These are phyloP conservation scores for Pyrus pyrifolia DNA, from an alignment of 306 rosid genomes.

Conservation along the genomic window DNA sequence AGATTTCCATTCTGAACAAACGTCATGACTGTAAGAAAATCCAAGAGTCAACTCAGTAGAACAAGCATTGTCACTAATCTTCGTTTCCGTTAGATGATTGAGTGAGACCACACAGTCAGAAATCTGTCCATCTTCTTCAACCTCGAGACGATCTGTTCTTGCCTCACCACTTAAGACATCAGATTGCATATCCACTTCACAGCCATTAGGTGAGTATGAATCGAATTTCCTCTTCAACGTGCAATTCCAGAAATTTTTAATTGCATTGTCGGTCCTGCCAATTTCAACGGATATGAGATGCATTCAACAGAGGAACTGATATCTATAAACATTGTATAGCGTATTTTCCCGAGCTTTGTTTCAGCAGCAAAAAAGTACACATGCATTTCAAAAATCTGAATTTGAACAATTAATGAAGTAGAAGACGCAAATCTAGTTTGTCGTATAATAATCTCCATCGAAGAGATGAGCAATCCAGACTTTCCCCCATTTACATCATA, in stretches of 20 bases:
- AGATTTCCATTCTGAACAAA: neutral
- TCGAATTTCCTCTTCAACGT: slow-evolving; percentile 43
- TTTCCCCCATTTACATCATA: neutral
- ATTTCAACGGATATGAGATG: neutral
- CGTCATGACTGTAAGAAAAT: slow-evolving; percentile 8
- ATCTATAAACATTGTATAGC: neutral
- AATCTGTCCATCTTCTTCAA: slow-evolving; percentile 15
- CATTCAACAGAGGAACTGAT: slow-evolving; percentile 2
- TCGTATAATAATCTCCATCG: neutral
- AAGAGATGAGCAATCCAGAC: neutral
- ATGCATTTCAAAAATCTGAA: neutral
- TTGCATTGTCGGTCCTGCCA: slow-evolving; percentile 56
- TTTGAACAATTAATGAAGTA: neutral
- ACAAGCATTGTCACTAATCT: slow-evolving; percentile 11
- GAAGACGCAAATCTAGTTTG: too few relatives aligned
- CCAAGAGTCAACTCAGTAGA: slow-evolving; percentile 18
- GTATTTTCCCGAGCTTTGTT: neutral
- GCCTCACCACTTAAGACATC: neutral
- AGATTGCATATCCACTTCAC: slow-evolving; percentile 4
- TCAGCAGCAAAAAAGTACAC: neutral
- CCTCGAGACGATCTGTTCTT: neutral
- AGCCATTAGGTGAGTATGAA: slow-evolving; percentile 21
- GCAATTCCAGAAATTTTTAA: slow-evolving; percentile 63
- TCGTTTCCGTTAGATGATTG: slow-evolving; percentile 10
- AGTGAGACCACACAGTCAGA: slow-evolving; percentile 19